phyloP scores from a whole-genome alignment of 257 asterid species.

The Solanum pennellii region DNA sequence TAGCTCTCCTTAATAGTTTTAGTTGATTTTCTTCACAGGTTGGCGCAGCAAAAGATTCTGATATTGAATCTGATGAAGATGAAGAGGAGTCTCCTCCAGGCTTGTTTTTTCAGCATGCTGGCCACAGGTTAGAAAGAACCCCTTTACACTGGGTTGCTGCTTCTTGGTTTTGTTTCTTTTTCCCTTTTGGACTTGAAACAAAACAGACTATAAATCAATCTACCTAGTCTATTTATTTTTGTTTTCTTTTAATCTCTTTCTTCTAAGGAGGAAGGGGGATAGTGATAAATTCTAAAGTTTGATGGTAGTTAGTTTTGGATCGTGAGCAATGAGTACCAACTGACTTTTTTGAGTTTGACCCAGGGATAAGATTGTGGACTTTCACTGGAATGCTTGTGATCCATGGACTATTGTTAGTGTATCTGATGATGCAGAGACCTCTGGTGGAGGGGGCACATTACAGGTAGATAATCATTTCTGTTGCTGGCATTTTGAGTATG shows the following conservation, averaged over 20 bases:
- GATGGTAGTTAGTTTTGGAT: neutral
- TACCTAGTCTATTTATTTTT: neutral
- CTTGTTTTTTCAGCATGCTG: conserved; percentile 95
- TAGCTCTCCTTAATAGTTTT: neutral
- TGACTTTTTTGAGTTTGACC: neutral
- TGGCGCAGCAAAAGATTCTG: conserved; percentile 51
- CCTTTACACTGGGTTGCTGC: conserved; percentile 1
- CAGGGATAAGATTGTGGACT: conserved; percentile 93
- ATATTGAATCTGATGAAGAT: conserved; percentile 24
- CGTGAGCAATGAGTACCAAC: neutral
- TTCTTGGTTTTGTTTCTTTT: neutral
- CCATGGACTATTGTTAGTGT: conserved; percentile 95
- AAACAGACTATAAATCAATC: neutral
- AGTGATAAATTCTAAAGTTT: neutral
- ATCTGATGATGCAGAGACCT: conserved; percentile 76
- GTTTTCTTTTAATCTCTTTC: neutral
- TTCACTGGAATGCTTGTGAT: conserved; percentile 85
- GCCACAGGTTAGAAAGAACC: conserved; percentile 73
- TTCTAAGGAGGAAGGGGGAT: neutral
- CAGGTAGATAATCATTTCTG: conserved; percentile 36
- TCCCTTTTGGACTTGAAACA: neutral
- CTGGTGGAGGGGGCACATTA: conserved; percentile 91
- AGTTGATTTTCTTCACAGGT: conserved; percentile 28
- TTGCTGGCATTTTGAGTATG: neutral
- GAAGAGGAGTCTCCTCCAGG: conserved; percentile 50